phyloP scores from a whole-genome alignment of 805 yeast species.

The Tetrapisispora phaffii region DNA sequence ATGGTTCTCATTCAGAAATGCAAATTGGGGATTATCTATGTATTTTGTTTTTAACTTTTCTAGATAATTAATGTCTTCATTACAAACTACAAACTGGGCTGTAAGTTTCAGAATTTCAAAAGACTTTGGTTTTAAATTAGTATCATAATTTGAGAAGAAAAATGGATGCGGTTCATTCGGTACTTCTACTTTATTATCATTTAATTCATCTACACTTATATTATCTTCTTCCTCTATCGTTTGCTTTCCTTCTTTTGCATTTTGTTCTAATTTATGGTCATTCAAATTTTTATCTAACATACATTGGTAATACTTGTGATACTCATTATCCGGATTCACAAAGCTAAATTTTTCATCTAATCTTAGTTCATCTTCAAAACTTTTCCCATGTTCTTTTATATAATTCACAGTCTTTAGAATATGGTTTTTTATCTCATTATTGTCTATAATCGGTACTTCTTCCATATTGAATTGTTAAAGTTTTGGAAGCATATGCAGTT shows the following conservation, averaged over 20 bases:
- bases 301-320: conserved; percentile 42
- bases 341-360: conserved; percentile 54
- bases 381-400: conserved; percentile 55
- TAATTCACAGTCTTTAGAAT: conserved; percentile 67
- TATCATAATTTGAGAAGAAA: conserved; percentile 24
- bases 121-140: conserved; percentile 47
- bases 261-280: background rate
- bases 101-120: conserved; percentile 59
- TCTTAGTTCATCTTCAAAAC: conserved; percentile 55
- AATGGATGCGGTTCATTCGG: conserved; percentile 19
- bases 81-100: conserved; percentile 57
- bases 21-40: conserved; percentile 47
- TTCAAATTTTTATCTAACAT: background rate
- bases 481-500: no score
- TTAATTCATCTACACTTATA: background rate
- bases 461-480: background rate
- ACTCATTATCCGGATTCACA: conserved; percentile 43
- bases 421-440: conserved; percentile 34
- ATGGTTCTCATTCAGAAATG: conserved; percentile 52
- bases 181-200: background rate
- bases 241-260: background rate
- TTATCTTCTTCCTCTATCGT: background rate
- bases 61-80: conserved; percentile 41
- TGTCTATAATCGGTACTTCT: conserved; percentile 8
- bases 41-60: conserved; percentile 30